Evolutionary conservation across 352 stramenopile genomes (phyloP).

Genomic region (Phytophthora crassamura): DNA sequence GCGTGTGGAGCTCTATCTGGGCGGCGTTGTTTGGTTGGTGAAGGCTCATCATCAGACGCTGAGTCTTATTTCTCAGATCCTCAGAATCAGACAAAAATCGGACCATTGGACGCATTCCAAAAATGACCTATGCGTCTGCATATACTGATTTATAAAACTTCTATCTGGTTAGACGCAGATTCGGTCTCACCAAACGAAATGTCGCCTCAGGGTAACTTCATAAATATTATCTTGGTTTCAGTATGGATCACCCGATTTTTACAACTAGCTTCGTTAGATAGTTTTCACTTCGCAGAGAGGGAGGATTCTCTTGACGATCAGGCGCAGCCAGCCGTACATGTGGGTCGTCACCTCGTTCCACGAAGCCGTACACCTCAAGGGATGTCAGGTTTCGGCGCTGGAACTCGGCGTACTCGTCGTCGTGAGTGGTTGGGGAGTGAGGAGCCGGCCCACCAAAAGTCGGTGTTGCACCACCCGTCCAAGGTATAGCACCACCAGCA

Average conservation of each 20-base stretch:
- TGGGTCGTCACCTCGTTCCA: slow-evolving; percentile 22
- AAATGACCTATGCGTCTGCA: no score
- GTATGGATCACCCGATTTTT: no score
- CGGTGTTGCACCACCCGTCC: no score
- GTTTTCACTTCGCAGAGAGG: slow-evolving; percentile 23
- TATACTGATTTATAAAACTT: no score
- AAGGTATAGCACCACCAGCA: no score
- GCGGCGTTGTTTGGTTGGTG: slow-evolving; percentile 11
- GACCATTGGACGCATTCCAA: slow-evolving; percentile 7
- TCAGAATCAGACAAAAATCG: slow-evolving; percentile 6
- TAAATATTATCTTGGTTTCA: no score
- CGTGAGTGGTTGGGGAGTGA: slow-evolving; percentile 1
- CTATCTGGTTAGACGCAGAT: no score
- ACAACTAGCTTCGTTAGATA: slow-evolving; percentile 13
- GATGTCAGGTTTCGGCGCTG: slow-evolving; percentile 12
- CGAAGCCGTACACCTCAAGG: no score
- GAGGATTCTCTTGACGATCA: slow-evolving; percentile 18
- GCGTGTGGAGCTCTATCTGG: slow-evolving; percentile 6
- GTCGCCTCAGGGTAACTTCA: no score
- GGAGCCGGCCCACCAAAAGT: no score
- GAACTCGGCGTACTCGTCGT: slow-evolving; percentile 17
- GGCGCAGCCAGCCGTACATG: slow-evolving; percentile 25
- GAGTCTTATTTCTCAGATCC: slow-evolving; percentile 15
- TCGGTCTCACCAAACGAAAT: no score
- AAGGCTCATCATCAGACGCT: slow-evolving; percentile 15